phyloP scores from a whole-genome alignment of 2,329 filamentous ascomycete species.

The Aureobasidium melanogenum region DNA sequence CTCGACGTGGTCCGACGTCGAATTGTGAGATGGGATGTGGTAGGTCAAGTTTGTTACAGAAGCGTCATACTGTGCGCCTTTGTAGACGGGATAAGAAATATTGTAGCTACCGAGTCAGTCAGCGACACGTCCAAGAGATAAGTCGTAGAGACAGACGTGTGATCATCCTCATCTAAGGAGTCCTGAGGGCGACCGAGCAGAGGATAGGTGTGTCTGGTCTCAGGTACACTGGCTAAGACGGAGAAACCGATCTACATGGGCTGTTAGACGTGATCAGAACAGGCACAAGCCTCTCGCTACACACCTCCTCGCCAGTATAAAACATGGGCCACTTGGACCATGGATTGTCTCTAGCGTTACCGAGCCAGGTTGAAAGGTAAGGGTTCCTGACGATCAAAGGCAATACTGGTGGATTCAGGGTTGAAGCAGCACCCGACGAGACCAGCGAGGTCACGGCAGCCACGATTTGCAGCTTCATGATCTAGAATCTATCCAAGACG shows the following conservation, averaged over 20 bases:
- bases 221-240: conserved; percentile 53
- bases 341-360: conserved; percentile 60
- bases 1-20: conserved; percentile 35
- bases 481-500: background rate
- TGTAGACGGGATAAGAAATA: conserved; percentile 49
- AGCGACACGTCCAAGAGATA: background rate
- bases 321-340: conserved; percentile 86
- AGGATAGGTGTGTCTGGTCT: conserved; percentile 53
- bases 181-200: conserved; percentile 59
- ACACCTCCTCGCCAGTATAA: conserved; percentile 57
- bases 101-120: conserved; percentile 37
- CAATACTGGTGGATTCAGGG: conserved; percentile 45
- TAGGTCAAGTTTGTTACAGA: conserved; percentile 64
- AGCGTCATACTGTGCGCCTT: conserved; percentile 57
- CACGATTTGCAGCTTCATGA: conserved; percentile 16
- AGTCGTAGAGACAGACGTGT: conserved; percentile 24
- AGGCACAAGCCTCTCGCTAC: too few species aligned
- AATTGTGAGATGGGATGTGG: conserved; percentile 38
- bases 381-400: conserved; percentile 43
- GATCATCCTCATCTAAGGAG: conserved; percentile 39
- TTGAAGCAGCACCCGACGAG: conserved; percentile 35
- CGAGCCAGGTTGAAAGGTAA: conserved; percentile 47
- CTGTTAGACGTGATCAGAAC: too few species aligned
- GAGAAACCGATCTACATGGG: conserved; percentile 46
- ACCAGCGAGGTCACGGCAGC: conserved; percentile 9